phyloP scores from a whole-genome alignment of 768 basidiomycete species.

The Mycena latifolia region DNA sequence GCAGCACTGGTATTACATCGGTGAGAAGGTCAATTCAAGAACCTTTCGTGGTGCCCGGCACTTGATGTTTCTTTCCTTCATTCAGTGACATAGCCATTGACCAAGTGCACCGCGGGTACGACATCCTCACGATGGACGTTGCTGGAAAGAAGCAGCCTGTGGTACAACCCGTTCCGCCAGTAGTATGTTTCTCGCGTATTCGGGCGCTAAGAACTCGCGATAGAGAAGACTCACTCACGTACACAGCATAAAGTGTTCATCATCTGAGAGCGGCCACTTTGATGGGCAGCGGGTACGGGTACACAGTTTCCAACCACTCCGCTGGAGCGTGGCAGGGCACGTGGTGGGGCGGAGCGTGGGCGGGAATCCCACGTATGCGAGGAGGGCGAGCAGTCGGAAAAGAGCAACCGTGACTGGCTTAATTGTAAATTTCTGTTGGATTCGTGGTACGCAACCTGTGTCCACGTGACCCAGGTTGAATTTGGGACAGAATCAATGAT shows the following conservation, averaged over 20 bases:
- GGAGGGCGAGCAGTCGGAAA: too few relatives aligned
- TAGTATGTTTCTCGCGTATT: constrained; percentile 67
- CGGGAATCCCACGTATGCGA: too few relatives aligned
- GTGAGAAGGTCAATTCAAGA: constrained; percentile 72
- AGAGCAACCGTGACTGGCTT: too few relatives aligned
- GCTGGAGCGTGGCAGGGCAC: too few relatives aligned
- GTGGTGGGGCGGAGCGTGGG: too few relatives aligned
- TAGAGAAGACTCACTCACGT: constrained; percentile 20
- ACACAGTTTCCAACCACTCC: too few relatives aligned
- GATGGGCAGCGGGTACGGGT: constrained; percentile 96
- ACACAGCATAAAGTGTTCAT: constrained; percentile 92
- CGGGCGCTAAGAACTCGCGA: too few relatives aligned
- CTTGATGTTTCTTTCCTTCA: constrained; percentile 45
- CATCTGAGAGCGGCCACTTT: constrained; percentile 92
- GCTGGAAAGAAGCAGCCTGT: constrained; percentile 85
- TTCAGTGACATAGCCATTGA: constrained; percentile 94
- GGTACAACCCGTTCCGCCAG: constrained; percentile 94
- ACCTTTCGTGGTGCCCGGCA: constrained; percentile 13
- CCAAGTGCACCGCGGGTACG: constrained; percentile 95
- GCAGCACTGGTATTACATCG: constrained; percentile 97
- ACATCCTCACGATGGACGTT: constrained; percentile 88
- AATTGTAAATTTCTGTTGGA: too few relatives aligned
- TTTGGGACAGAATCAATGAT: too few relatives aligned
- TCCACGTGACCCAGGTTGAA: too few relatives aligned
- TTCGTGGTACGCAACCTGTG: too few relatives aligned